A percentile compares a stretch with the other conserved stretches of the same genome.
Evolutionary conservation across 2,329 filamentous ascomycete species (phyloP).

Genomic region (Colletotrichum falcatum): DNA sequence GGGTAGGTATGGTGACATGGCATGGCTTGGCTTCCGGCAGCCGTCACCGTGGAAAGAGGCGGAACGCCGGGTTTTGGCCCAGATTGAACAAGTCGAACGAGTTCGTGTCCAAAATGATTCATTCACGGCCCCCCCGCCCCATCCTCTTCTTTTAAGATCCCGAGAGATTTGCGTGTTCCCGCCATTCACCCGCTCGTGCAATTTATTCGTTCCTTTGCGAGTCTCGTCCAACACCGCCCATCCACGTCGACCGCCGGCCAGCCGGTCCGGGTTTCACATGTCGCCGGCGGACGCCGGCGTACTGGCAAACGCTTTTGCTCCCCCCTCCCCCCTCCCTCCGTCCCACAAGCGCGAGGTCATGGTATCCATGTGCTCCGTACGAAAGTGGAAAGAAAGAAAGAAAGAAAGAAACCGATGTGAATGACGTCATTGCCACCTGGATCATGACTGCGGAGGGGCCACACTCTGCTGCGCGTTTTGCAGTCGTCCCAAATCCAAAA

Average conservation of each 20-base stretch:
- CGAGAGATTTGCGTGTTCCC: background rate
- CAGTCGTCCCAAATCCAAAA: background rate
- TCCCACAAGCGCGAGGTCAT: background rate
- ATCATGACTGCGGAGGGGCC: background rate
- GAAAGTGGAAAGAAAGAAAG: background rate
- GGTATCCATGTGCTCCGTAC: too few relatives aligned
- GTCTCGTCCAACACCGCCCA: background rate
- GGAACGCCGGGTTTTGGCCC: background rate
- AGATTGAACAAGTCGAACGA: background rate
- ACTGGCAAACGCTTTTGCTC: background rate
- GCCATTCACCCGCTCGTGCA: background rate
- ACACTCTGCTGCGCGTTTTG: background rate
- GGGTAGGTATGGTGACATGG: background rate
- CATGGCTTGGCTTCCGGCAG: background rate
- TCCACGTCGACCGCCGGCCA: background rate
- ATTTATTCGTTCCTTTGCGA: background rate
- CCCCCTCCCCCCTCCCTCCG: background rate
- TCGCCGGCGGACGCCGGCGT: background rate
- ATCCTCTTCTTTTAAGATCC: too few relatives aligned
- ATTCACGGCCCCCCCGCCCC: background rate
- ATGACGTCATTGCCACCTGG: background rate
- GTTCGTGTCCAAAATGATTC: background rate
- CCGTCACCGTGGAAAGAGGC: background rate
- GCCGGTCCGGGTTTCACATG: background rate
- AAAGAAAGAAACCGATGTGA: fast-evolving